Conservation (phyloP, 2,329 filamentous ascomycete genomes). For the Fusarium sp. region DNA sequence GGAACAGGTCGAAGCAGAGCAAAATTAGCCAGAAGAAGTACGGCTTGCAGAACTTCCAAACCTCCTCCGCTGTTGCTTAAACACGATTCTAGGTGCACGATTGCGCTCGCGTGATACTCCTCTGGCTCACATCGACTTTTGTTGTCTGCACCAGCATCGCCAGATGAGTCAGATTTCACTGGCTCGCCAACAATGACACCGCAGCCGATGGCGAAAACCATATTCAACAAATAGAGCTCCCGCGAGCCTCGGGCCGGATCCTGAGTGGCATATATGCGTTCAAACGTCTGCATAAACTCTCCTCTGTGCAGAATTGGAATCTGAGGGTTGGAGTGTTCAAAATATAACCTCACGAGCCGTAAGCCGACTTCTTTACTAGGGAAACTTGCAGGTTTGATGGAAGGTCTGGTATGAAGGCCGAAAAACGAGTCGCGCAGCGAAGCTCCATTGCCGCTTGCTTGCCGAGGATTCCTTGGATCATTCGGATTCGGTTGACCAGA, state of each 20-base stretch:
- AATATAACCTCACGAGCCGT: constrained; percentile 82
- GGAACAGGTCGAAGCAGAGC: constrained; percentile 90
- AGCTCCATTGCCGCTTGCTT: constrained; percentile 60
- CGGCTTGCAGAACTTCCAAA: constrained; percentile 91
- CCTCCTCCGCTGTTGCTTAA: constrained; percentile 87
- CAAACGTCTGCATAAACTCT: constrained; percentile 89
- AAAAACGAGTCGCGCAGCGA: constrained; percentile 97
- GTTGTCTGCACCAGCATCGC: constrained; percentile 40
- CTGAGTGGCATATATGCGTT: constrained; percentile 77
- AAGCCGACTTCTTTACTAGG: constrained; percentile 78
- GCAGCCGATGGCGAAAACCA: constrained; percentile 94
- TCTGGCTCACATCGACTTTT: constrained; percentile 75
- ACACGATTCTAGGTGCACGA: constrained; percentile 88
- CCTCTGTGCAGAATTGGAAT: constrained; percentile 89
- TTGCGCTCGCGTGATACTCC: constrained; percentile 94
- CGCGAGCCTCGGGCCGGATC: constrained; percentile 73
- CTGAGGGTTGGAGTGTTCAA: constrained; percentile 95
- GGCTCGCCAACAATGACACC: constrained; percentile 84
- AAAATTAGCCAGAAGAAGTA: constrained; percentile 88
- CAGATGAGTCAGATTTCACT: constrained; percentile 56
- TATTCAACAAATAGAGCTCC: constrained; percentile 94
- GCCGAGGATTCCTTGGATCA: constrained; percentile 39
- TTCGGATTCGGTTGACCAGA: constrained; percentile 63
- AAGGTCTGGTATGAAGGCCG: constrained; percentile 89
- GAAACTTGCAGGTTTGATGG: constrained; percentile 84